Conservation (phyloP, 495 filamentous ascomycete genomes). For the Aspergillus biplanus region DNA sequence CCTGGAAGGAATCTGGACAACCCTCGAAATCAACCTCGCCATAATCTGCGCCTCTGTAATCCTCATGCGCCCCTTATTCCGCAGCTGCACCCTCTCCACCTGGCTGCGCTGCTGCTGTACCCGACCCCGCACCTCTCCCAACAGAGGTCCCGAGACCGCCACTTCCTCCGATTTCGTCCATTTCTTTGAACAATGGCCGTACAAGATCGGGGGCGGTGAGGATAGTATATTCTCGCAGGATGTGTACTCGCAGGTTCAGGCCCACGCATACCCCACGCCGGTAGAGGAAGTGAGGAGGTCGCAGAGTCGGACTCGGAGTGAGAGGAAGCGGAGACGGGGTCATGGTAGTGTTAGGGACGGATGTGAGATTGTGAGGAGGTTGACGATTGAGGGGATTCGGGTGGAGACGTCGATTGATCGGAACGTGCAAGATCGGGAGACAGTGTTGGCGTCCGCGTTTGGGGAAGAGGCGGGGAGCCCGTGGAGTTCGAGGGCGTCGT, state of each 20-base stretch:
- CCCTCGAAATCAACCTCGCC: constrained; percentile 54
- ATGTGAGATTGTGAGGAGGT: too few species aligned
- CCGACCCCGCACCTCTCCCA: constrained; percentile 1
- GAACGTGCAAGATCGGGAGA: constrained; percentile 13
- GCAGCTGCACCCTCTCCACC: constrained; percentile 12
- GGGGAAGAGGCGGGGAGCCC: background rate
- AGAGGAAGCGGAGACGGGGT: too few species aligned
- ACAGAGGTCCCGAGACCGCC: too few species aligned
- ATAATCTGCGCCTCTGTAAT: constrained; percentile 54
- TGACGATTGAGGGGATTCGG: constrained; percentile 14
- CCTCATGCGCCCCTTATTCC: constrained; percentile 33
- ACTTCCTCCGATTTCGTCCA: background rate
- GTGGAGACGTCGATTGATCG: constrained; percentile 15
- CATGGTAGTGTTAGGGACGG: too few species aligned
- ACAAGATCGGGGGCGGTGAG: background rate
- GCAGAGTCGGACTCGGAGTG: background rate
- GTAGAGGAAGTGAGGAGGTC: background rate
- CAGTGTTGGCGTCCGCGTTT: background rate
- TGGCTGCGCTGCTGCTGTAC: background rate
- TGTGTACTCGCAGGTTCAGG: constrained; percentile 6
- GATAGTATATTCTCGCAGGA: constrained; percentile 2
- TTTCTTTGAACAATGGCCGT: constrained; percentile 1
- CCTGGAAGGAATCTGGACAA: constrained; percentile 52
- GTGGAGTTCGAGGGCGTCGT: background rate
- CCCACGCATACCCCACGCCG: constrained; percentile 2